Evolutionary conservation across 768 basidiomycete genomes (phyloP), one percentile per base, ranked within the genome.

Genomic region (Boletus edulis): DNA sequence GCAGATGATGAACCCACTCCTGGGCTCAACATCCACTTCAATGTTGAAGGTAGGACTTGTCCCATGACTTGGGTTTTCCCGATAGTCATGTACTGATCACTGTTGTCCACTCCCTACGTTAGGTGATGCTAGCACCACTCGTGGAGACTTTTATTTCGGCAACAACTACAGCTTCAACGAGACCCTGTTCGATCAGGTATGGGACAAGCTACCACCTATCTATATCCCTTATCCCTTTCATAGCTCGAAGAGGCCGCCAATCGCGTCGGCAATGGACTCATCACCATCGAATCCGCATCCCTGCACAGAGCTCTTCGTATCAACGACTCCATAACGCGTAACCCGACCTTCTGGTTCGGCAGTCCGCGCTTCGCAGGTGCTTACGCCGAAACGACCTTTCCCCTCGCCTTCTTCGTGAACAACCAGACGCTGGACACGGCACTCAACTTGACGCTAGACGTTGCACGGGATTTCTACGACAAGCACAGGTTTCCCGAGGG

Each of bases 81-180:
- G 3, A 31, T 22, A 44, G 43, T 5, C 5, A 31, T 20, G n/a
- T 0, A 15, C 34, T 50, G 37, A 63, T 47, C n/a, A 3, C 24
- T 18, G 11, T 2, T n/a, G 9, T 20, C 20, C 22, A 22, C 22
- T 41, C 22, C 11, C 11, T 34, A 55, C 27, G 27, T 9, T 17
- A 66, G 65, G 66, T 37, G 65, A 66, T 53, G 62, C 48, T 5
- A 67, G 66, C 43, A 65, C 62, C 13, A 66, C 64, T 3, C 65
- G 62, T 1, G 62, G 49, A 12, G 65, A 66, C 35, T 65, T 20
- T 45, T 68, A 68, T 39, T 66, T 66, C n/a, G 66, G 65, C 4
- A 17, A 66, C 49, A 68, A 66, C 45, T 65, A n/a, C 13, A 54
- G 31, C 13, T 67, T 68, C 52, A 66, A 66, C 13, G 65, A 68